Conservation (phyloP, 768 basidiomycete genomes). For the Trametes elegans region DNA sequence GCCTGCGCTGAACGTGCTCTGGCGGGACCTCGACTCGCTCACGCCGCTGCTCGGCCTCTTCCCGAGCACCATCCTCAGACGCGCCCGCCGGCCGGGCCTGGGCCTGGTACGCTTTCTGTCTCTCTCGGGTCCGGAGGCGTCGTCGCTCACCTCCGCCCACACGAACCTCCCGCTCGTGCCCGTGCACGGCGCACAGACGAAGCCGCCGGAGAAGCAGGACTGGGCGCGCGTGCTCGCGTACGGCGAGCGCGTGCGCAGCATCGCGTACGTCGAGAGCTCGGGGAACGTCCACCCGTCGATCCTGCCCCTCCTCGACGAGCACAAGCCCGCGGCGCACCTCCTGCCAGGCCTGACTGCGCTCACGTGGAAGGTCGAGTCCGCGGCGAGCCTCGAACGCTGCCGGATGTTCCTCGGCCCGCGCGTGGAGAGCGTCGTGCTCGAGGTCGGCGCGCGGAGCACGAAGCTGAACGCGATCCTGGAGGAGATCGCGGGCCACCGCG, state of each 20-base stretch:
- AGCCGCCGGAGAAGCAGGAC: constrained; percentile 61
- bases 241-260: constrained; percentile 62
- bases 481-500: constrained; percentile 61
- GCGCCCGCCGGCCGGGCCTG: constrained; percentile 67
- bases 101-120: constrained; percentile 59
- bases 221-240: constrained; percentile 68
- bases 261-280: constrained; percentile 67
- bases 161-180: constrained; percentile 5
- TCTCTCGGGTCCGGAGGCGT: constrained; percentile 8
- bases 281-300: constrained; percentile 63
- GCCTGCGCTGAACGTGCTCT: constrained; percentile 67
- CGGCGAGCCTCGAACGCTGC: constrained; percentile 63
- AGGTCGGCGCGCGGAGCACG: constrained; percentile 56
- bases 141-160: constrained; percentile 13
- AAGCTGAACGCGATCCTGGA: constrained; percentile 60
- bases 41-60: constrained; percentile 71
- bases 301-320: constrained; percentile 65
- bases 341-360: constrained; percentile 69
- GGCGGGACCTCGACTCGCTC: constrained; percentile 77
- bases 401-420: constrained; percentile 64
- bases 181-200: constrained; percentile 39
- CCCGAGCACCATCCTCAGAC: constrained; percentile 64
- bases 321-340: constrained; percentile 59
- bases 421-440: constrained; percentile 58
- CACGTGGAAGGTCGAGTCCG: constrained; percentile 69